Evolutionary conservation across 148 eudicot genomes (phyloP), one percentile per base, ranked within the genome.

Genomic region (Silene uniflora): DNA sequence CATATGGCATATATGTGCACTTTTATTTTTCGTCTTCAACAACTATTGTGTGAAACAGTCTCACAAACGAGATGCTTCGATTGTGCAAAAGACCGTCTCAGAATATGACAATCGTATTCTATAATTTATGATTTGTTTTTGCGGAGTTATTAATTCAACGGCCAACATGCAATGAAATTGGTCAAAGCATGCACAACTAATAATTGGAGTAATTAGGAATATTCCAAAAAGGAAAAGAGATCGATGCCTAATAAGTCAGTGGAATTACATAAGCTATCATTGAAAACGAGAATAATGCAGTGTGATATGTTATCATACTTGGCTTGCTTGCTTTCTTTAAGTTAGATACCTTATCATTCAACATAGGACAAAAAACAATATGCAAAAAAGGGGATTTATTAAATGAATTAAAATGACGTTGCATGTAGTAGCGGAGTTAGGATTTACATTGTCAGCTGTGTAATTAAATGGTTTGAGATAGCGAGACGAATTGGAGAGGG

Each of bases 181-280:
- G 71, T 67, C 54, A 71, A 71, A 55, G 17, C 17, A 12, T 5
- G 39, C 44, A 55, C 61, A 71, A 25, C 14, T 42, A 42, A 67
- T 67, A 42, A 39, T 39, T 39, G 52, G n/a, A n/a, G n/a, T 67
- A 6, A 1, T 67, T 65, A 6, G 19, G 46, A 65, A 32, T 65
- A 65, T 65, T 29, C 69, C 10, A 29, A 17, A 13, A 25, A n/a
- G n/a, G 54, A 23, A 35, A 16, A 42, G n/a, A 67, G 65, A 61
- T 22, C 10, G 24, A 67, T 67, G 71, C 54, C 10, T 35, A n/a
- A n/a, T 35, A 35, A 35, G 25, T 55, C 12, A 75, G 69, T 75
- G 60, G 52, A 75, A 54, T 75, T 65, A 17, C 39, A 58, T 68
- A 59, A 67, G 73, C 39, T 67, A 76, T 76, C 78, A 54, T 68